These are phyloP conservation scores for Cercophora sp. DNA, from an alignment of 495 filamentous ascomycete species.

Conservation along the genomic window DNA sequence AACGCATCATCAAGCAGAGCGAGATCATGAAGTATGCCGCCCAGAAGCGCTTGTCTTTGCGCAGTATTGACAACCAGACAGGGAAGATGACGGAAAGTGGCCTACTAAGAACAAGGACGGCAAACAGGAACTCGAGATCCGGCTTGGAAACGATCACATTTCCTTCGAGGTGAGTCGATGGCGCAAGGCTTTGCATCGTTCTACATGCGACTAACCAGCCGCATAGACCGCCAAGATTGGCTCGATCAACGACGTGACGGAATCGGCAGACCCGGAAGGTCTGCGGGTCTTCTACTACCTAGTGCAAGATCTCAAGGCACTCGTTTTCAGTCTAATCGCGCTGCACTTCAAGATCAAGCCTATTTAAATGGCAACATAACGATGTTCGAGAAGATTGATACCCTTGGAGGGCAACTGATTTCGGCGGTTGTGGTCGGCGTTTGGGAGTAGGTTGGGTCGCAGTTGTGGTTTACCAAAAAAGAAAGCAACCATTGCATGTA, in stretches of 20 bases:
- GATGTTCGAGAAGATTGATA: slow-evolving; percentile 11
- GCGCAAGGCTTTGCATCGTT: background rate
- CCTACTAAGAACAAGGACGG: slow-evolving; percentile 99
- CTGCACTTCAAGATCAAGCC: slow-evolving; percentile 98
- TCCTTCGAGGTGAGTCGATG: slow-evolving; percentile 76
- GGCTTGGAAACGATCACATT: slow-evolving; percentile 92
- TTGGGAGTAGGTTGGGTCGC: slow-evolving; percentile 4
- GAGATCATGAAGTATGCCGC: slow-evolving; percentile 88
- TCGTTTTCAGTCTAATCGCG: slow-evolving; percentile 93
- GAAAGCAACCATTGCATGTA: too few relatives aligned
- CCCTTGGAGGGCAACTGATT: slow-evolving; percentile 11
- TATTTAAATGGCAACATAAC: slow-evolving; percentile 47
- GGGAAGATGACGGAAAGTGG: slow-evolving; percentile 99
- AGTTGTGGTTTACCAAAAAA: too few relatives aligned
- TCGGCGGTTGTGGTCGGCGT: background rate
- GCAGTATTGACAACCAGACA: slow-evolving; percentile 44
- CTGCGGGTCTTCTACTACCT: slow-evolving; percentile 99
- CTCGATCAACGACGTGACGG: slow-evolving; percentile 92
- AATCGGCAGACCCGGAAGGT: slow-evolving; percentile 93
- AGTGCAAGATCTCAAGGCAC: slow-evolving; percentile 93
- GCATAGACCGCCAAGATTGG: slow-evolving; percentile 94
- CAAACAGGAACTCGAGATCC: slow-evolving; percentile 93
- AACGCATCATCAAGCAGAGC: slow-evolving; percentile 93
- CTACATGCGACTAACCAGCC: slow-evolving; percentile 21
- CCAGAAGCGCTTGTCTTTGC: too few relatives aligned